Conservation (phyloP, 805 yeast species). For the Kodamaea lidongshanica region DNA sequence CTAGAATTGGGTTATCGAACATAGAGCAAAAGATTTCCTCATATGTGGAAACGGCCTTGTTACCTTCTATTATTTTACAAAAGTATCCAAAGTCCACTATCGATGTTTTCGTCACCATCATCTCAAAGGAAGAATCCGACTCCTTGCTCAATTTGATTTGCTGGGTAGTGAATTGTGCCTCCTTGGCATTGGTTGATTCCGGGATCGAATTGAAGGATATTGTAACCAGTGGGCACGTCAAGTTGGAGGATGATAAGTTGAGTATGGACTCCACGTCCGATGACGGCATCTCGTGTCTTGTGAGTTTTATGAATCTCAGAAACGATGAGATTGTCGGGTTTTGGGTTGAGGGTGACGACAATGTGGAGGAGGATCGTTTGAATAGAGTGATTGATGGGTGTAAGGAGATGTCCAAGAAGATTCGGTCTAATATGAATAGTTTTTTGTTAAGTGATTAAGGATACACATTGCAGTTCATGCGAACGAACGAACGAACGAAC, state of each 20-base stretch:
- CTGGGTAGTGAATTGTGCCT: slow-evolving; percentile 56
- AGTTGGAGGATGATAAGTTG: slow-evolving; percentile 14
- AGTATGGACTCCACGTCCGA: slow-evolving; percentile 11
- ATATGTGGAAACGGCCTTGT: slow-evolving; percentile 45
- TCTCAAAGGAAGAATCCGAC: slow-evolving; percentile 36
- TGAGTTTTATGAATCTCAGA: slow-evolving; percentile 50
- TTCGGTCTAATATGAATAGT: slow-evolving; percentile 41
- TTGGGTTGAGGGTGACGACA: slow-evolving; percentile 38
- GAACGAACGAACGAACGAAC: too few relatives aligned
- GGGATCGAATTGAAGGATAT: slow-evolving; percentile 75
- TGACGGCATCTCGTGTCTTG: slow-evolving; percentile 31
- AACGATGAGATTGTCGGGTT: slow-evolving; percentile 55
- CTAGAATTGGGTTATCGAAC: slow-evolving; percentile 28
- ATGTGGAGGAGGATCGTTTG: slow-evolving; percentile 18
- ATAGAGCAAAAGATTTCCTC: slow-evolving; percentile 46
- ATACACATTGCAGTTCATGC: slow-evolving; percentile 1
- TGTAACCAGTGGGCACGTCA: slow-evolving; percentile 59
- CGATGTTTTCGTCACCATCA: slow-evolving; percentile 65
- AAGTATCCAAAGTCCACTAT: slow-evolving; percentile 89
- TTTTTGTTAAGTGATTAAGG: slow-evolving; percentile 22
- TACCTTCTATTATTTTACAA: slow-evolving; percentile 51
- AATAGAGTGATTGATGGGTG: slow-evolving; percentile 38
- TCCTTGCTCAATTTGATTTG: slow-evolving; percentile 35
- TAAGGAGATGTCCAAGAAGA: slow-evolving; percentile 34
- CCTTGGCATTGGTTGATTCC: slow-evolving; percentile 77